Evolutionary conservation across 2,329 filamentous ascomycete genomes (phyloP), one percentile per base, ranked within the genome.

Genomic region (Cyphellophora europaea): DNA sequence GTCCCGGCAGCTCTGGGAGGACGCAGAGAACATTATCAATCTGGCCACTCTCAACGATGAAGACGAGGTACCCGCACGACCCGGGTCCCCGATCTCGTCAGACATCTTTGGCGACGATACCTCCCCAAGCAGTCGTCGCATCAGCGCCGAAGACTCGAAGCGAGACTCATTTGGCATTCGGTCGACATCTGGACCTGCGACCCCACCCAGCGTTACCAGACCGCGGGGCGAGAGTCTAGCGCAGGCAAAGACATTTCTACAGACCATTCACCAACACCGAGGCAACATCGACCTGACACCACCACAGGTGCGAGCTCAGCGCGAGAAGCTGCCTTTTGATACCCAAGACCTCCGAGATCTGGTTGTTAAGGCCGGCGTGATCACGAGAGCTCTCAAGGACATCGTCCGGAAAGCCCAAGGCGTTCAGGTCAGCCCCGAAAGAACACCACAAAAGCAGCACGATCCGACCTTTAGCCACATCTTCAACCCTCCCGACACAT

Each of bases 11-110:
- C 60, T 74, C 19, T 80, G 75, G 75, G 69, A 71, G 49, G 74
- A 79, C 53, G 75, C 78, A 12, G 74, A 78, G 49, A 74, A 72
- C 10, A 80, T 80, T 57, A 76, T 80, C 38, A 75, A 78, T 44
- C 61, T 80, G 33, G 76, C 76, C 18, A 77, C 77, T 30, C 66
- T 79, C 43, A 74, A 79, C 47, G 72, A 73, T 30, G 72, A 77
- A 16, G 71, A 76, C 39, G 61, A 68, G 13, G 61, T 64, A 14
- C 50, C 60, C 19, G 59, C 63, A 6, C 65, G 67, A 19, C 65
- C 66, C 25, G 58, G 63, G 21, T 74, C 72, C 5, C 71, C 72
- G 5, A 63, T 63, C 2, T 77, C 73, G 2, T 70, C 74, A 3
- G 69, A 66, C 6, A 73, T 76, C 47, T 69, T 71, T 43, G 67